Percentiles rank a stretch among this genome's conserved stretches.
These are phyloP conservation scores for Lodderomyces parapsilosis DNA, from an alignment of 1,139 yeast species.

Conservation along the genomic window DNA sequence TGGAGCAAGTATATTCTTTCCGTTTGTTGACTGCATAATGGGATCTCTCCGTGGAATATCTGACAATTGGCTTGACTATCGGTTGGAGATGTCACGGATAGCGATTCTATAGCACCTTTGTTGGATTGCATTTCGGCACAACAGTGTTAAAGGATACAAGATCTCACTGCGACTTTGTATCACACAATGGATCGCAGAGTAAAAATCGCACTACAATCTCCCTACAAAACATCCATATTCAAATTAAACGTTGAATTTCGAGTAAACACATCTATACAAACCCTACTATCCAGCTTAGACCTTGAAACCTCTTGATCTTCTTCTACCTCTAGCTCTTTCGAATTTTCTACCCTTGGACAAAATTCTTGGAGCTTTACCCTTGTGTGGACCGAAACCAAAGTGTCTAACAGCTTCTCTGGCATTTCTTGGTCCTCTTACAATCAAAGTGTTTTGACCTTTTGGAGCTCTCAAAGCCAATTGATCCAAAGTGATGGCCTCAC, in stretches of 20 bases:
- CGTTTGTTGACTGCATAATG: neutral
- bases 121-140: neutral
- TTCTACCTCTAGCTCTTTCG: constrained; percentile 99
- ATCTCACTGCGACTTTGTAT: too few relatives aligned
- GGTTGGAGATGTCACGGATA: too few relatives aligned
- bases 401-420: constrained; percentile 99
- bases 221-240: neutral
- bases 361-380: constrained; percentile 99
- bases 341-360: constrained; percentile 97
- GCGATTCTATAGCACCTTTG: too few relatives aligned
- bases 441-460: constrained; percentile 97
- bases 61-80: neutral
- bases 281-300: constrained; percentile 61
- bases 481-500: constrained; percentile 98
- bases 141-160: too few relatives aligned
- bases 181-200: too few relatives aligned
- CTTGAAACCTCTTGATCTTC: constrained; percentile 99
- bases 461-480: constrained; percentile 99
- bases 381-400: constrained; percentile 99
- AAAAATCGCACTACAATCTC: too few relatives aligned
- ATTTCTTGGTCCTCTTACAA: constrained; percentile 98
- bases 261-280: constrained; percentile 5
- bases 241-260: neutral
- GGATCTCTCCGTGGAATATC: neutral
- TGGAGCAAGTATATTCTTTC: neutral